Evolutionary conservation across 2,329 filamentous ascomycete species (phyloP).

Genomic region (Myrmaecium sp.): DNA sequence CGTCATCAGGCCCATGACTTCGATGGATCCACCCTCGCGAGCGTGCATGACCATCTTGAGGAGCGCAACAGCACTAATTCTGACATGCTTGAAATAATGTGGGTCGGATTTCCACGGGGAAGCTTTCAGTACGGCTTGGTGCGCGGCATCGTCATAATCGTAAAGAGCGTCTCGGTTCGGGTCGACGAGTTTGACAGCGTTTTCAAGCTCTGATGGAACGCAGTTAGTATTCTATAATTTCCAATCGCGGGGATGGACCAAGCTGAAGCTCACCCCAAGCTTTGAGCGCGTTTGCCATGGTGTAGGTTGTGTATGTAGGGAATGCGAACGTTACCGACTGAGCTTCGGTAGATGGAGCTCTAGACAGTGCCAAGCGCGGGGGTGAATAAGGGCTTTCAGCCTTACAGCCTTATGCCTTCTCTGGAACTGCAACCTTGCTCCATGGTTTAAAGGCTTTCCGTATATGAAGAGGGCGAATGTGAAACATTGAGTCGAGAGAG

Average conservation of each 20-base stretch:
- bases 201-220: constrained; percentile 57
- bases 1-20: constrained; percentile 97
- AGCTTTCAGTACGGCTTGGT: constrained; percentile 46
- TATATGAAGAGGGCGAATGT: too few species aligned
- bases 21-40: constrained; percentile 76
- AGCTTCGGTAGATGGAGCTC: too few species aligned
- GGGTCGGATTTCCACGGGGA: constrained; percentile 66
- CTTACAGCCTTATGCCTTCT: too few species aligned
- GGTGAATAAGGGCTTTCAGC: too few species aligned
- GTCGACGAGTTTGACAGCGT: constrained; percentile 66
- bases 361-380: too few species aligned
- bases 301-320: constrained; percentile 1
- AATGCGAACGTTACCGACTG: too few species aligned
- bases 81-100: constrained; percentile 81
- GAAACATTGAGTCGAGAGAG: too few species aligned
- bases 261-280: constrained; percentile 37
- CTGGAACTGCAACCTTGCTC: too few species aligned
- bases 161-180: constrained; percentile 82
- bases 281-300: constrained; percentile 40
- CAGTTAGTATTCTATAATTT: constrained; percentile 4
- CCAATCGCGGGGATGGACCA: constrained; percentile 7
- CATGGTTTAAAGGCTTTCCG: too few species aligned
- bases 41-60: constrained; percentile 99
- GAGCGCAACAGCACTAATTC: constrained; percentile 82
- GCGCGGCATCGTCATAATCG: constrained; percentile 52